phyloP scores from a whole-genome alignment of 2,329 filamentous ascomycete genomes.

The Apiospora phragmitis region DNA sequence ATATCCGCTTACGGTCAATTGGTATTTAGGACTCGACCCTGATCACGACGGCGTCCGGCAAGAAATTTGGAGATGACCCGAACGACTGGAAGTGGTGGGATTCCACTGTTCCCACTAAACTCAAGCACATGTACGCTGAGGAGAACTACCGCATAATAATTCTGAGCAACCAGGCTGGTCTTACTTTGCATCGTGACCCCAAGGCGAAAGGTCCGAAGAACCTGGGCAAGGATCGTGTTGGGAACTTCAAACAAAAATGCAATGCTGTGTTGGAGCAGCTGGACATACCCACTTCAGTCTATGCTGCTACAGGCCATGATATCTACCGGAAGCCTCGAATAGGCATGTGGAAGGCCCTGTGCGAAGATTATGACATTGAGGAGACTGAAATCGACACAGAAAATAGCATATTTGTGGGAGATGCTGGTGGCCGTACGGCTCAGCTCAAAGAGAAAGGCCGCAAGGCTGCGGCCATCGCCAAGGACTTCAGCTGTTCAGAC shows the following conservation, averaged over 20 bases:
- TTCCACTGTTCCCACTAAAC: constrained; percentile 61
- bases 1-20: constrained; percentile 10
- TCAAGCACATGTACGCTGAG: constrained; percentile 65
- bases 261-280: constrained; percentile 68
- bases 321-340: constrained; percentile 81
- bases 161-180: constrained; percentile 85
- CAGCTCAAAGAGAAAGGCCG: constrained; percentile 45
- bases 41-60: constrained; percentile 77
- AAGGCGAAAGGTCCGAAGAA: constrained; percentile 66
- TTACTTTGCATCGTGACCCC: constrained; percentile 72
- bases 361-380: constrained; percentile 59
- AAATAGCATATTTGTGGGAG: constrained; percentile 82
- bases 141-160: constrained; percentile 78
- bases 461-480: constrained; percentile 33
- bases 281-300: constrained; percentile 75
- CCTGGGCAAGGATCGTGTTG: constrained; percentile 60
- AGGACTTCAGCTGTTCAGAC: constrained; percentile 67
- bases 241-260: constrained; percentile 82
- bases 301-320: constrained; percentile 84
- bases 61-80: constrained; percentile 69
- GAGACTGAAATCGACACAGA: constrained; percentile 64
- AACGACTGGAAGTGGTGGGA: constrained; percentile 97
- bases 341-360: constrained; percentile 79
- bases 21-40: constrained; percentile 76
- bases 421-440: constrained; percentile 69